phyloP scores from a whole-genome alignment of 2,329 filamentous ascomycete species.

The Trichoderma guizhouense region DNA sequence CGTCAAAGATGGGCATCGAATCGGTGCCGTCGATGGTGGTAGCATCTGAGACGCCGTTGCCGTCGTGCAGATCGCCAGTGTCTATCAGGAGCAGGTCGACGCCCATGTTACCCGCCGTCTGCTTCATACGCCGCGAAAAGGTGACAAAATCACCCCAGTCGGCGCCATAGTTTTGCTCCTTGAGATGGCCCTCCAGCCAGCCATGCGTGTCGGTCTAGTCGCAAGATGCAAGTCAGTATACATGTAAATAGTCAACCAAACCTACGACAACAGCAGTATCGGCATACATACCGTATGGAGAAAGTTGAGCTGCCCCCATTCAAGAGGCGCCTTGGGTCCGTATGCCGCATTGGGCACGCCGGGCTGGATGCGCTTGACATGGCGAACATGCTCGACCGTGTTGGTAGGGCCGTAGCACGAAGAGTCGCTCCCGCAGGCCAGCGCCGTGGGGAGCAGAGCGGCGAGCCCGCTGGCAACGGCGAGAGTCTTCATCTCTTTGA shows the following conservation, averaged over 20 bases:
- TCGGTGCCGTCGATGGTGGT: constrained; percentile 55
- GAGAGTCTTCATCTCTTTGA: constrained; percentile 17
- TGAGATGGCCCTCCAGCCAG: constrained; percentile 59
- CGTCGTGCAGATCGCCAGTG: constrained; percentile 65
- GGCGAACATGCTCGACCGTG: constrained; percentile 43
- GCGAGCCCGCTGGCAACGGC: constrained; percentile 18
- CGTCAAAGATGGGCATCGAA: constrained; percentile 46
- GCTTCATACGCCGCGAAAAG: constrained; percentile 58
- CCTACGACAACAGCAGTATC: not conserved
- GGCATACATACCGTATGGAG: constrained; percentile 49
- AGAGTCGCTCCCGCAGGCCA: constrained; percentile 35
- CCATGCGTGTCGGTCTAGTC: constrained; percentile 56
- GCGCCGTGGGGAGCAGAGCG: constrained; percentile 21
- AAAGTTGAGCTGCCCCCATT: constrained; percentile 63
- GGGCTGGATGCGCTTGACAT: constrained; percentile 49
- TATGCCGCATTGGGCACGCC: constrained; percentile 41
- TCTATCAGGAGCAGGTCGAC: constrained; percentile 61
- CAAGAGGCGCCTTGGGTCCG: constrained; percentile 44
- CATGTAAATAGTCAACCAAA: not conserved
- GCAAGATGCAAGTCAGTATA: not conserved
- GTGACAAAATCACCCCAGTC: constrained; percentile 65
- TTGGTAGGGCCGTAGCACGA: constrained; percentile 41
- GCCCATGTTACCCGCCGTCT: constrained; percentile 52
- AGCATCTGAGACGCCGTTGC: constrained; percentile 59
- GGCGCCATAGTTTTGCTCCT: constrained; percentile 61